phyloP scores from a whole-genome alignment of 805 yeast species.

The Kluyveromyces wickerhamii region DNA sequence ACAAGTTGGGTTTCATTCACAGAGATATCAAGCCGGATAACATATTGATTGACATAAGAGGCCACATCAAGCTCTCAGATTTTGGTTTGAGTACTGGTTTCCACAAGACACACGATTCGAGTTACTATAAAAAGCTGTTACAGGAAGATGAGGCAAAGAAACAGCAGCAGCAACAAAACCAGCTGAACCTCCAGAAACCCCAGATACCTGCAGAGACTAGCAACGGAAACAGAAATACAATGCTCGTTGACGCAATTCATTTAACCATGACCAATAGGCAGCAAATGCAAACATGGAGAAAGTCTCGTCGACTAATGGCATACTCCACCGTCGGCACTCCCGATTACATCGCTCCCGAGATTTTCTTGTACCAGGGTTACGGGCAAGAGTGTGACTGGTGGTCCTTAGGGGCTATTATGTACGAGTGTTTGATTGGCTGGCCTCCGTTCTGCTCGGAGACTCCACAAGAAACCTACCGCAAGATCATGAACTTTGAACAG shows the following conservation, averaged over 20 bases:
- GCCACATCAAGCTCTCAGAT: slow-evolving; percentile 76
- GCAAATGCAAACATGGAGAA: slow-evolving; percentile 95
- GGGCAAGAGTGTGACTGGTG: slow-evolving; percentile 99
- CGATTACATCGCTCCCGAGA: slow-evolving; percentile 93
- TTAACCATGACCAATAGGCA: slow-evolving; percentile 91
- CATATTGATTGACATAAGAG: slow-evolving; percentile 75
- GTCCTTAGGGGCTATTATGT: slow-evolving; percentile 95
- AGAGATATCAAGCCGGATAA: slow-evolving; percentile 98
- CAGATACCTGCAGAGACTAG: slow-evolving; percentile 21
- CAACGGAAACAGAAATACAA: slow-evolving; percentile 56
- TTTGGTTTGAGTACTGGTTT: slow-evolving; percentile 88
- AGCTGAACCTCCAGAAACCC: slow-evolving; percentile 30
- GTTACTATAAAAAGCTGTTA: slow-evolving; percentile 72
- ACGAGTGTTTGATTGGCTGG: slow-evolving; percentile 93
- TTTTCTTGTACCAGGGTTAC: slow-evolving; percentile 85
- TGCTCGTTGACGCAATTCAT: slow-evolving; percentile 90
- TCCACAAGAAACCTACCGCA: slow-evolving; percentile 87
- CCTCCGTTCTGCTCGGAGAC: slow-evolving; percentile 95
- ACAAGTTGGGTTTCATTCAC: slow-evolving; percentile 88
- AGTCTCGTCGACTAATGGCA: slow-evolving; percentile 86
- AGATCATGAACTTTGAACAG: slow-evolving; percentile 87
- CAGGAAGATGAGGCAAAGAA: slow-evolving; percentile 46
- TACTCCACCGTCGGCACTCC: slow-evolving; percentile 96
- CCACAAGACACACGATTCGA: slow-evolving; percentile 86
- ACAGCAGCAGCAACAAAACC: slow-evolving; percentile 15